Base-by-base conservation (phyloP, 1,139 yeast species). In the Yamadazyma jaroonii region DNA sequence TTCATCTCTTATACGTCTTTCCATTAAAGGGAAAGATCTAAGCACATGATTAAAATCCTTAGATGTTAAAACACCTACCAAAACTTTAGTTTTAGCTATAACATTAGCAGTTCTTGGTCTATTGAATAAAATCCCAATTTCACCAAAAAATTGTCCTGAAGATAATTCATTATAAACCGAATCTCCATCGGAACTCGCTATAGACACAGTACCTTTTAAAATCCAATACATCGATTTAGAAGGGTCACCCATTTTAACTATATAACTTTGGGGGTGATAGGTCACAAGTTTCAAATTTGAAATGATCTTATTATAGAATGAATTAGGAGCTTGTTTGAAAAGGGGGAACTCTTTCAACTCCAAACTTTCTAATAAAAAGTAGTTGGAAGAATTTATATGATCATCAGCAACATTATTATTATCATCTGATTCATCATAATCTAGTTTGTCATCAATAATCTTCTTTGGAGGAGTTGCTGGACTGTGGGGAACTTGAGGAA, bases 211-310 rank as follows among this genome's bases (percentile, higher is more conserved):
- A 3, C 94, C 94, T 50, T 83, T 76, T 11, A 84, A 59, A 28
- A 84, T 80, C 89, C 90, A 83, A 53, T 83, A 84, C 87, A 84
- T 82, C 21, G 90, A 76, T 46, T 73, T 76, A n/a, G 88, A 80
- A 2, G 81, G 82, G 49, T 83, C 89, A 2, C 90, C 90, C 47
- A 71, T 78, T 41, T 78, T 79, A 35, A 83, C 79, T 29, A 84
- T 79, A 52, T 76, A 80, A 44, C 79, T 84, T 49, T 80, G 86
- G 0, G 89, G 81, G 41, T 78, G 80, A 45, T 72, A 77, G 39
- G 77, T 81, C 43, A 80, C 73, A 6, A 82, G 65, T 37, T 74
- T 73, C 24, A 84, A 63, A 40, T 77, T 74, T 29, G 79, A 66
- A 0, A 82, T 81, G 4, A 84, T 69, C 26, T 79, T 79, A 29